Evolutionary conservation across 2,329 filamentous ascomycete genomes (phyloP), one percentile per base, ranked within the genome.

Genomic region (Calonectria pteridis): DNA sequence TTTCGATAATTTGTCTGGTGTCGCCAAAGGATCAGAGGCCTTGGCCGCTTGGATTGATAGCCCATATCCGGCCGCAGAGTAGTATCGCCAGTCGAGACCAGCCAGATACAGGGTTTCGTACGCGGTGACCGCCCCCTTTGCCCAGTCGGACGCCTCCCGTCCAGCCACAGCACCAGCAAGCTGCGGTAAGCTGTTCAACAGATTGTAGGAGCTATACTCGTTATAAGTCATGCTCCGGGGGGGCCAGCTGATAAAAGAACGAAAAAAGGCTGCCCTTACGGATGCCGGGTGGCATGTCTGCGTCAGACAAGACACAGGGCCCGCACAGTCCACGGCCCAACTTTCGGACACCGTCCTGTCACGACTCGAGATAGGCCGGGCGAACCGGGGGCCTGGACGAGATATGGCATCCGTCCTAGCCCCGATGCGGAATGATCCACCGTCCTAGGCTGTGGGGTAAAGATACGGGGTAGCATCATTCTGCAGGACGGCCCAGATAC

Each of bases 361-460:
- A 35, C 28, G 63, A 35, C 28, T 62, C 35, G 31, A 71, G 69
- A 67, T 71, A 71, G 31, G 55, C 55, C 55, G 55, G 55, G 33
- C 33, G 26, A 62, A 62, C 62, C 37, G 59, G 51, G 51, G 51
- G 29, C 26, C 26, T 40, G 51, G 51, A 31, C 35, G 40, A 62
- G 70, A 72, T 72, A 69, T 59, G 64, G 26, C 53, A 59, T 18
- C 28, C 51, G 55, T 49, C 35, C 71, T 73, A 73, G 66, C 40
- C 71, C 71, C 31, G 40, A 69, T 59, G 28, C 64, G 50, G 71
- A 50, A 58, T 69, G 40, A 65, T 29, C 50, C 59, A 40, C 20
- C 58, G 29, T n/a, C 23, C 20, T 51, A 28, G 28, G 43, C 49
- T 72, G 65, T 72, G 70, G 70, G 70, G 70, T 72, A 72, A 73